Evolutionary conservation across 108 stramenopile species (phyloP).

Genomic region (Cyclotella cryptica): DNA sequence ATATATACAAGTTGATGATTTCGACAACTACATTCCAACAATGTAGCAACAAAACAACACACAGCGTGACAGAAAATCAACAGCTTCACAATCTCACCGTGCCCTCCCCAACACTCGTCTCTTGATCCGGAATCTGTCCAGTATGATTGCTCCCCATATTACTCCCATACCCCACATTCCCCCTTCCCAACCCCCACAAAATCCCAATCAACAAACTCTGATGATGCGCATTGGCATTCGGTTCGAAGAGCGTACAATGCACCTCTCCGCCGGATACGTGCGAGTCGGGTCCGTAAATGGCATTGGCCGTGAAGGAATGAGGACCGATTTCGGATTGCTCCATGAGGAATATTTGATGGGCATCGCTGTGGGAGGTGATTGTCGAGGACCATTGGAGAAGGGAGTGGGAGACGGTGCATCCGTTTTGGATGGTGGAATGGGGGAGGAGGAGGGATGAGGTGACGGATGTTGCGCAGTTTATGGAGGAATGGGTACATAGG

Average conservation of each 20-base stretch:
- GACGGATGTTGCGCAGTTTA: constrained; percentile 68
- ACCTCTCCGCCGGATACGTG: constrained; percentile 85
- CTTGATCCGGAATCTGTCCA: constrained; percentile 93
- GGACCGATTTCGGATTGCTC: constrained; percentile 73
- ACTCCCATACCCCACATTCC: constrained; percentile 95
- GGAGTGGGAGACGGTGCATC: constrained; percentile 59
- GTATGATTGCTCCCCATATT: constrained; percentile 98
- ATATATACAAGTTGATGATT: too few species aligned
- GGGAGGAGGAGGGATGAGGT: constrained; percentile 62
- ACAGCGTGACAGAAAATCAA: too few species aligned
- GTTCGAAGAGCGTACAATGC: constrained; percentile 83
- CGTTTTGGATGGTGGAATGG: constrained; percentile 53
- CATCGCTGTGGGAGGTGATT: constrained; percentile 57
- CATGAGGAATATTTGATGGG: constrained; percentile 71
- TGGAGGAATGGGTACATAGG: constrained; percentile 54
- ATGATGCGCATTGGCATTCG: constrained; percentile 92
- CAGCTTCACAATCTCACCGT: constrained; percentile 36
- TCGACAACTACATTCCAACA: too few species aligned
- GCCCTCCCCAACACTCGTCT: constrained; percentile 91
- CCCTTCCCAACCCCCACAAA: constrained; percentile 92
- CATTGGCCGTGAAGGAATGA: constrained; percentile 64
- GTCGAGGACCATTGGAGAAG: constrained; percentile 76
- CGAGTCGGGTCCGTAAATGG: constrained; percentile 87
- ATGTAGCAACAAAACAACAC: not conserved
- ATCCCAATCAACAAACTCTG: constrained; percentile 89